Evolutionary conservation across 106 monocot species (phyloP).

Genomic region (Allium fistulosum): DNA sequence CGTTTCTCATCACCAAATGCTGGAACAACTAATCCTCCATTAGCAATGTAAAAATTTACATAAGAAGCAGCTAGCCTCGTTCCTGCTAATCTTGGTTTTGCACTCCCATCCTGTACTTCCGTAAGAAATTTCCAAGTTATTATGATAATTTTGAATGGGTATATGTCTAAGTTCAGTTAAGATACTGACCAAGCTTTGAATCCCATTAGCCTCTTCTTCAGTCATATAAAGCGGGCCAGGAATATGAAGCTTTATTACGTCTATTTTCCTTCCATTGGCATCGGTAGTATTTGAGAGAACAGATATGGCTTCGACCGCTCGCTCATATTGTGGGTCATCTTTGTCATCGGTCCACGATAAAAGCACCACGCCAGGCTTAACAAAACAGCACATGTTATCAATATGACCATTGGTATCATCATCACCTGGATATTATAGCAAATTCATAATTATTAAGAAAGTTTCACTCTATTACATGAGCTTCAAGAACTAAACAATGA

Average conservation of each 20-base stretch:
- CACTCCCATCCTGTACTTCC: constrained; percentile 27
- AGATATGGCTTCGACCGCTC: constrained; percentile 56
- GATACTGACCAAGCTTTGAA: constrained; percentile 31
- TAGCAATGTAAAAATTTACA: constrained; percentile 94
- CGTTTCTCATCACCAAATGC: constrained; percentile 75
- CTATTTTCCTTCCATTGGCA: constrained; percentile 74
- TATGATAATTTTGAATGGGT: neutral
- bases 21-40: constrained; percentile 87
- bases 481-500: too few relatives aligned
- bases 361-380: constrained; percentile 69
- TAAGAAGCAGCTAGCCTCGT: constrained; percentile 95
- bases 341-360: constrained; percentile 92
- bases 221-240: constrained; percentile 95
- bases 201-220: constrained; percentile 71
- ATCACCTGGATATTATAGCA: constrained; percentile 45
- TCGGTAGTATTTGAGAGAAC: constrained; percentile 55
- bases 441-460: too few relatives aligned
- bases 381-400: constrained; percentile 97
- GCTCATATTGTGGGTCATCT: constrained; percentile 80
- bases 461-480: too few relatives aligned
- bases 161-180: neutral
- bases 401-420: constrained; percentile 97
- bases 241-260: constrained; percentile 74
- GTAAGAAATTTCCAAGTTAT: neutral
- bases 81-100: constrained; percentile 66